Conservation (phyloP, 2,329 filamentous ascomycete species). For the Trichophyton equinum region DNA sequence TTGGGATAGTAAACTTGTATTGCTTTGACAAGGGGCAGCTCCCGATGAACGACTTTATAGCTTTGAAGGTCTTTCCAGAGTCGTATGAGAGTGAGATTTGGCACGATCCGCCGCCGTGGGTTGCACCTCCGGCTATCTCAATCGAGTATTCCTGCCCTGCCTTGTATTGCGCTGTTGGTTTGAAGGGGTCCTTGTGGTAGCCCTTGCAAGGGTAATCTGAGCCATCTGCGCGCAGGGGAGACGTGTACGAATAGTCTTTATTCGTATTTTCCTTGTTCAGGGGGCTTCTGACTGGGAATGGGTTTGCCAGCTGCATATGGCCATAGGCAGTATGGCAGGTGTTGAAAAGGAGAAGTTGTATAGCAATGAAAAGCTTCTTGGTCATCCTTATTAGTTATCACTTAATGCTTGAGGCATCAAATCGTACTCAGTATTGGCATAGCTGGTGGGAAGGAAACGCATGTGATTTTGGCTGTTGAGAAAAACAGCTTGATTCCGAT, state of each 20-base stretch:
- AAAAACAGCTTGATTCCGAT: neutral
- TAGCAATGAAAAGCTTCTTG: neutral
- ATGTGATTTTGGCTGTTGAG: neutral
- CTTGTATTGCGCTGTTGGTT: slow-evolving; percentile 47
- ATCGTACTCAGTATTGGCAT: neutral
- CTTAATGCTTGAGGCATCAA: neutral
- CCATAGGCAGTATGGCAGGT: neutral
- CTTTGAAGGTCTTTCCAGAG: slow-evolving; percentile 55
- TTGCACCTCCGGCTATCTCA: slow-evolving; percentile 49
- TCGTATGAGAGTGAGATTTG: slow-evolving; percentile 67
- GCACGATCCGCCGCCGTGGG: slow-evolving; percentile 61
- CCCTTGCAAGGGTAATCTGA: slow-evolving; percentile 69
- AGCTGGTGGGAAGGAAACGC: neutral
- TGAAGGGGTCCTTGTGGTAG: slow-evolving; percentile 42
- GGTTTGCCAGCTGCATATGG: slow-evolving; percentile 47
- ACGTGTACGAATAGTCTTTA: slow-evolving; percentile 60
- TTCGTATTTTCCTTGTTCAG: slow-evolving; percentile 35
- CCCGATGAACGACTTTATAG: slow-evolving; percentile 51
- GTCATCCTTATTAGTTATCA: neutral
- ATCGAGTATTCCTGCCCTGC: slow-evolving; percentile 53
- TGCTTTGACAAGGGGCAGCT: slow-evolving; percentile 40
- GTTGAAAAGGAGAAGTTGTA: neutral
- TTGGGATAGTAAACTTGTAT: slow-evolving; percentile 56
- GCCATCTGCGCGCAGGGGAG: slow-evolving; percentile 47
- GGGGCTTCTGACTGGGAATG: slow-evolving; percentile 42